Percentiles rank a stretch among this genome's conserved stretches.
These are phyloP conservation scores for Pseudohalonectria lignicola DNA, from an alignment of 2,329 filamentous ascomycete genomes.

Conservation along the genomic window DNA sequence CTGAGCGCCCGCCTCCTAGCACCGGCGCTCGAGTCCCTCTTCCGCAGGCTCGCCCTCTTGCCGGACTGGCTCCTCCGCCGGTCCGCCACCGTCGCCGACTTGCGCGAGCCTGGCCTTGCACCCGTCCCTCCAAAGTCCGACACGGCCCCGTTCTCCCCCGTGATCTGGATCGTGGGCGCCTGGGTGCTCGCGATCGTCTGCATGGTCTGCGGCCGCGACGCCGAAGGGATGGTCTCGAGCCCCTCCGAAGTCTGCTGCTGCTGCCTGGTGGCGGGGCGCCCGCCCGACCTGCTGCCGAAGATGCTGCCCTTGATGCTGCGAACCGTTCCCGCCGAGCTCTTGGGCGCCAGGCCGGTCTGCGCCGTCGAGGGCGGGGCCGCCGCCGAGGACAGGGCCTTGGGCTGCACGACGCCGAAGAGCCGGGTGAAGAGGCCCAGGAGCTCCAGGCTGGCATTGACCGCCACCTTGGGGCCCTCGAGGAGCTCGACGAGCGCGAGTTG, in stretches of 20 bases:
- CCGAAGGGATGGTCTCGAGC: slow-evolving; percentile 13
- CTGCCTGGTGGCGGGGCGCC: slow-evolving; percentile 29
- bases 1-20: slow-evolving; percentile 35
- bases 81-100: slow-evolving; percentile 22
- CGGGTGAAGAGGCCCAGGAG: slow-evolving; percentile 71
- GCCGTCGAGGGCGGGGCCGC: slow-evolving; percentile 26
- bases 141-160: slow-evolving; percentile 44
- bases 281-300: slow-evolving; percentile 52
- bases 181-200: slow-evolving; percentile 27
- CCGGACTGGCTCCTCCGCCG: slow-evolving; percentile 32
- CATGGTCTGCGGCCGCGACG: slow-evolving; percentile 27
- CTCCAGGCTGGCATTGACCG: slow-evolving; percentile 82
- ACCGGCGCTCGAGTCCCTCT: slow-evolving; percentile 34
- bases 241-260: too few relatives aligned
- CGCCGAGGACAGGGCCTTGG: slow-evolving; percentile 22
- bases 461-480: slow-evolving; percentile 70
- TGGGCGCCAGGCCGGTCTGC: slow-evolving; percentile 44
- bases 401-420: slow-evolving; percentile 58
- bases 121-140: too few relatives aligned
- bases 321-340: slow-evolving; percentile 59
- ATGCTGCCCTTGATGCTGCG: slow-evolving; percentile 65
- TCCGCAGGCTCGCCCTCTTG: slow-evolving; percentile 40
- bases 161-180: slow-evolving; percentile 71
- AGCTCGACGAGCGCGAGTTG: slow-evolving; percentile 77
- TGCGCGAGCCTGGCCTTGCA: slow-evolving; percentile 22